Conservation (phyloP, 2,329 filamentous ascomycete species). For the Penicillium sp. region DNA sequence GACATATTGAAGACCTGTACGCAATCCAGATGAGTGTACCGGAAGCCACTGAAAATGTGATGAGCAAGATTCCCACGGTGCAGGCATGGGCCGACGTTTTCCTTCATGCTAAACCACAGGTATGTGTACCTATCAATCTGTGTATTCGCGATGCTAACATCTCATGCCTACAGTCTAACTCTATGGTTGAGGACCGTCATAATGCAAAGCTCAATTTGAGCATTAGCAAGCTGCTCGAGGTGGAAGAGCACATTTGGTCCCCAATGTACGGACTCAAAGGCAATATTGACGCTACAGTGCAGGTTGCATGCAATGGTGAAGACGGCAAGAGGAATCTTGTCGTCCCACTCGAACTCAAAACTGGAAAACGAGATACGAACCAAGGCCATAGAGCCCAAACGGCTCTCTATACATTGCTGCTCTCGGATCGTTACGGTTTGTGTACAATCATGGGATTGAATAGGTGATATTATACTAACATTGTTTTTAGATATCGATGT, state of each 20-base stretch:
- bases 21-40: constrained; percentile 74
- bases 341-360: constrained; percentile 94
- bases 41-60: constrained; percentile 75
- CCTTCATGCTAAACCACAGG: constrained; percentile 68
- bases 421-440: constrained; percentile 83
- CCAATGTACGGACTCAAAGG: constrained; percentile 96
- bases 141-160: constrained; percentile 25
- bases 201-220: constrained; percentile 76
- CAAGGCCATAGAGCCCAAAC: constrained; percentile 89
- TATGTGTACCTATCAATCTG: constrained; percentile 38
- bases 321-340: constrained; percentile 68
- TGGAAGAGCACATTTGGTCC: constrained; percentile 98
- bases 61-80: constrained; percentile 78
- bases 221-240: constrained; percentile 89
- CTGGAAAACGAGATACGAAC: constrained; percentile 75
- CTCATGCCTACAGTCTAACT: constrained; percentile 53
- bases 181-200: constrained; percentile 75
- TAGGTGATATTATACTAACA: constrained; percentile 12
- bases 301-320: constrained; percentile 76
- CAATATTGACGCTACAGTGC: constrained; percentile 95
- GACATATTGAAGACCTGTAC: constrained; percentile 85
- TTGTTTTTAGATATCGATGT: constrained; percentile 71
- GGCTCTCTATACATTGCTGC: constrained; percentile 84
- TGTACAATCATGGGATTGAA: neutral
- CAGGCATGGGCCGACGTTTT: constrained; percentile 82